Base-by-base conservation (phyloP, 805 yeast genomes). In the Sugiyamaella americana region DNA sequence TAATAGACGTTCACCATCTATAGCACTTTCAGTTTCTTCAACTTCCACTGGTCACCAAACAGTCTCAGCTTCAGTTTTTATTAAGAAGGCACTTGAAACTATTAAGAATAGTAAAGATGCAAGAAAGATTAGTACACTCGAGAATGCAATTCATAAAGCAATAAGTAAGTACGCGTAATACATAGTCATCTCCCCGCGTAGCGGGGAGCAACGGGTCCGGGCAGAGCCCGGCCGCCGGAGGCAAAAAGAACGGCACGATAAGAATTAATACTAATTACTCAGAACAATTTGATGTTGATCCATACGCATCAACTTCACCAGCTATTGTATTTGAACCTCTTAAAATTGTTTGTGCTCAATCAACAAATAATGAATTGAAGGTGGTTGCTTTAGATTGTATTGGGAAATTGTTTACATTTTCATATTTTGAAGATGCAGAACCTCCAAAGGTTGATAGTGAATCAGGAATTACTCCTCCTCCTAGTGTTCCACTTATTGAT, bases 361-460 rank as follows among this genome's bases (percentile, higher is more conserved):
- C 82, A 10, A 69, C 79, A 22, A 78, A 75, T 49, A 71, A 72
- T 30, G 87, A 79, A 11, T 73, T 86, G 39, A 84, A 84, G 55
- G 73, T 82, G 16, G 72, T 75, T 39, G 87, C 97, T 0, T 71
- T 91, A 53, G 97, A 91, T 61, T 77, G 91, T 52, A 75, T 93
- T 48, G 85, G 95, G 45, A 93, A 89, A 63, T 72, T 88, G 17
- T 86, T 89, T 63, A 84, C 94, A n/a, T 87, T 86, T 61, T 83
- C 87, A 32, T 77, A 82, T 44, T 83, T 89, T 58, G 85, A 61
- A 35, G 64, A 62, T 42, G 62, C 63, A 4, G 58, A 53, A 6
- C 52, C 54, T 5, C 52, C 49, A 5, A 59, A 63, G 21, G 60
- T 57, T 16, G 62, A 60, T 4, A 66, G 62, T 5, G 64, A 60